Conservation (phyloP, 176 grass and related monocot genomes). For the Thalia dealbata region DNA sequence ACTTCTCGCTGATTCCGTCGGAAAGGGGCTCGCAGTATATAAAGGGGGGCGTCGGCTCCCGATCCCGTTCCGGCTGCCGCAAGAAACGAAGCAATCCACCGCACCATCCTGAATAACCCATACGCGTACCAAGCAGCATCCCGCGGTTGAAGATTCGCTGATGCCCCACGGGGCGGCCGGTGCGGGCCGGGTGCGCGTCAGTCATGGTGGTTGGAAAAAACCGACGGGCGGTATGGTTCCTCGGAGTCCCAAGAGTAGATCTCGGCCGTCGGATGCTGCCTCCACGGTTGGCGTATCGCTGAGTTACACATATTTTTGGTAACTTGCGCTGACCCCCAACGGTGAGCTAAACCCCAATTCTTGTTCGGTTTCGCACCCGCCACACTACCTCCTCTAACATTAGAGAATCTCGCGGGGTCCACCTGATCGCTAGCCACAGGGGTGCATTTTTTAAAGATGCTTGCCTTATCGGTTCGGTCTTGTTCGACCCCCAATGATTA, state of each 20-base stretch:
- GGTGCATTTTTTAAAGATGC: too few species aligned
- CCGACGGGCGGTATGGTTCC: not conserved
- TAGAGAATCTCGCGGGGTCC: too few species aligned
- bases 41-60: not conserved
- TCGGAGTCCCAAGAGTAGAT: not conserved
- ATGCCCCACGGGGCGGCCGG: not conserved
- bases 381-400: not conserved
- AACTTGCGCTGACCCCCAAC: not conserved
- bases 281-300: not conserved
- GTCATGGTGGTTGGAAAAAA: not conserved
- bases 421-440: too few species aligned
- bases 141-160: not conserved
- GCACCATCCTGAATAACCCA: not conserved
- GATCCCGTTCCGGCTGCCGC: not conserved
- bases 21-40: not conserved
- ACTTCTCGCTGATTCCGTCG: not conserved
- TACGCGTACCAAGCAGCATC: not conserved
- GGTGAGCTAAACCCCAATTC: not conserved
- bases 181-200: too few species aligned
- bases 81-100: not conserved
- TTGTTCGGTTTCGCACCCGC: not conserved
- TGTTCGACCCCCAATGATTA: too few species aligned
- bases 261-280: not conserved
- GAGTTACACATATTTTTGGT: not conserved
- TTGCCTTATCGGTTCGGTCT: too few species aligned